These are phyloP conservation scores for Cutaneotrichosporon sp. DNA, from an alignment of 1,284 basidiomycete species.

Conservation along the genomic window DNA sequence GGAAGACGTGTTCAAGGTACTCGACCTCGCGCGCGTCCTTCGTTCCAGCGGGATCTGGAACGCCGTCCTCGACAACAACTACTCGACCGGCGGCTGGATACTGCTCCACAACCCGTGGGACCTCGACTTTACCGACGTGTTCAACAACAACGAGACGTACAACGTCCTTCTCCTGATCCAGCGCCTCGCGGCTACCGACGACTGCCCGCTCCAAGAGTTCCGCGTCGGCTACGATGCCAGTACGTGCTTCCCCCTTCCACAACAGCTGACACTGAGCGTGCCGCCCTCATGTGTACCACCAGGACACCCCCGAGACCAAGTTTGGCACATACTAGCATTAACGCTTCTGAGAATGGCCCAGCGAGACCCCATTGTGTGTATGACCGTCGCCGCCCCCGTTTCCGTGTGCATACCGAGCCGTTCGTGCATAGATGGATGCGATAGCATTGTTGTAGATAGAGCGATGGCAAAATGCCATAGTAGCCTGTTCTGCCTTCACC, in stretches of 20 bases:
- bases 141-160: not conserved
- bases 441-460: no score
- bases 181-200: not conserved
- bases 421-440: no score
- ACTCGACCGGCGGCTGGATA: not conserved
- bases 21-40: not conserved
- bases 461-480: no score
- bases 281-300: constrained; percentile 1
- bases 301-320: not conserved
- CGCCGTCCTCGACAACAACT: not conserved
- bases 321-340: not conserved
- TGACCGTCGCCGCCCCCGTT: no score
- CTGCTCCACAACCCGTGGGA: not conserved
- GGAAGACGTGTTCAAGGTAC: not conserved
- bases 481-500: no score
- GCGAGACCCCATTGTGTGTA: not conserved
- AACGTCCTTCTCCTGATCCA: not conserved
- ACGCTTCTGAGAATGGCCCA: not conserved
- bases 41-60: not conserved
- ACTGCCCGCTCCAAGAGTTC: not conserved
- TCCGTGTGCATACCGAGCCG: no score
- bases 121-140: not conserved
- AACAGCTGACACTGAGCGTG: not conserved
- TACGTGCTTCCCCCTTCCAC: not conserved
- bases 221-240: not conserved